Conservation (phyloP, 257 asterid species). For the Solanum etuberosum region DNA sequence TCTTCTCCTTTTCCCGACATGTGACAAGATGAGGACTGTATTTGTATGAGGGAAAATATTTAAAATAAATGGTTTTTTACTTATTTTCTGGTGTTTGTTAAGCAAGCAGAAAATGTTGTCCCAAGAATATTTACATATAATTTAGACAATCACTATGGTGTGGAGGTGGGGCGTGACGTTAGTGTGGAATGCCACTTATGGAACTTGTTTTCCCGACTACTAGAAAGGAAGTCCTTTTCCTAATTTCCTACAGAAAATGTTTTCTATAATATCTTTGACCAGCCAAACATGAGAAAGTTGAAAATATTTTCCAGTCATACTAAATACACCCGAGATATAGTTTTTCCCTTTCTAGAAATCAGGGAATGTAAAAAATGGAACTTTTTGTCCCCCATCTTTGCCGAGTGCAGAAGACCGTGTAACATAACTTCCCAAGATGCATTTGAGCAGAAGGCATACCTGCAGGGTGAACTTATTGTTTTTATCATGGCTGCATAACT, state of each 20-base stretch:
- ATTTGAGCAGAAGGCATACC: constrained; percentile 32
- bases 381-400: neutral
- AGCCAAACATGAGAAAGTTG: neutral
- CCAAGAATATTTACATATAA: neutral
- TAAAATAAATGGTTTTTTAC: neutral
- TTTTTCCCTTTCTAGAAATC: neutral
- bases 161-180: neutral
- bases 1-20: neutral
- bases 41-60: neutral
- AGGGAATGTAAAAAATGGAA: neutral
- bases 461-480: constrained; percentile 90
- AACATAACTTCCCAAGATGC: neutral
- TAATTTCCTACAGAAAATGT: neutral
- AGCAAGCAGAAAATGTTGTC: neutral
- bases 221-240: neutral
- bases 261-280: neutral
- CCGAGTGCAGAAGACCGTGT: neutral
- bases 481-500: constrained; percentile 78
- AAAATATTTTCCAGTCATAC: neutral
- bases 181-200: neutral
- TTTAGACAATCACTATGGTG: neutral
- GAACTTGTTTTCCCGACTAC: neutral
- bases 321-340: neutral
- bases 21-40: neutral
- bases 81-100: neutral